A percentile compares a stretch with the other conserved stretches of the same genome.
These are phyloP conservation scores for Sporisorium sorghi DNA, from an alignment of 1,284 basidiomycete species.

Conservation along the genomic window DNA sequence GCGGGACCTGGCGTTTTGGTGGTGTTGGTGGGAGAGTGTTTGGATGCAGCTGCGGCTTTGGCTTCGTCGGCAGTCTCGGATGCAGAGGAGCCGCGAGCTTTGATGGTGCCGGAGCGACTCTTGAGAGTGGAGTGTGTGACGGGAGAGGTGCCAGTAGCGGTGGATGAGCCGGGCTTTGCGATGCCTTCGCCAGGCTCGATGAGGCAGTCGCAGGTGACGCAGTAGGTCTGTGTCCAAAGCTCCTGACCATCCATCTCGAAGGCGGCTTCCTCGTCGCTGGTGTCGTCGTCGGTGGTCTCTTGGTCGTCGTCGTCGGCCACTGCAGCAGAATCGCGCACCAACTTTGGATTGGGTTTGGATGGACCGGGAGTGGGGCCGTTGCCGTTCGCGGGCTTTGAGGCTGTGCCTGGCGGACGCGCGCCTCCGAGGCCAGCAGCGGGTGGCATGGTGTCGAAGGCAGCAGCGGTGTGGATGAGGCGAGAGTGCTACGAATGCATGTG, in stretches of 20 bases:
- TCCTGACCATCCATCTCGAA: constrained; percentile 65
- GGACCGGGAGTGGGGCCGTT: constrained; percentile 6
- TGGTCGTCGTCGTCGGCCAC: constrained; percentile 39
- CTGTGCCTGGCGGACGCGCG: constrained; percentile 24
- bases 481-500: constrained; percentile 19
- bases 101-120: constrained; percentile 56
- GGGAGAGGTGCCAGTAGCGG: constrained; percentile 8
- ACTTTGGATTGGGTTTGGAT: constrained; percentile 35
- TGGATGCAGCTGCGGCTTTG: constrained; percentile 16
- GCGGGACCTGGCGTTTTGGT: constrained; percentile 18
- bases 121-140: constrained; percentile 44
- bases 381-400: constrained; percentile 11
- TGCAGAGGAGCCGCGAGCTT: constrained; percentile 37
- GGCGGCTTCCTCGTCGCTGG: constrained; percentile 53
- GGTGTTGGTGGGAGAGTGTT: constrained; percentile 19
- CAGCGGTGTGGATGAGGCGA: constrained; percentile 3
- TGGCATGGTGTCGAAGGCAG: constrained; percentile 23
- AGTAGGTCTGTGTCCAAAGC: constrained; percentile 62
- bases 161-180: constrained; percentile 15
- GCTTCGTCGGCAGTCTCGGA: constrained; percentile 23
- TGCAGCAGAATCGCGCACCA: constrained; percentile 8
- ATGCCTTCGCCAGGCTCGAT: constrained; percentile 61
- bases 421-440: constrained; percentile 15
- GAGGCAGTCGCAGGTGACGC: constrained; percentile 61
- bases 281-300: constrained; percentile 41